phyloP scores from a whole-genome alignment of 2,329 filamentous ascomycete species.

The Lecanosticta acicola region DNA sequence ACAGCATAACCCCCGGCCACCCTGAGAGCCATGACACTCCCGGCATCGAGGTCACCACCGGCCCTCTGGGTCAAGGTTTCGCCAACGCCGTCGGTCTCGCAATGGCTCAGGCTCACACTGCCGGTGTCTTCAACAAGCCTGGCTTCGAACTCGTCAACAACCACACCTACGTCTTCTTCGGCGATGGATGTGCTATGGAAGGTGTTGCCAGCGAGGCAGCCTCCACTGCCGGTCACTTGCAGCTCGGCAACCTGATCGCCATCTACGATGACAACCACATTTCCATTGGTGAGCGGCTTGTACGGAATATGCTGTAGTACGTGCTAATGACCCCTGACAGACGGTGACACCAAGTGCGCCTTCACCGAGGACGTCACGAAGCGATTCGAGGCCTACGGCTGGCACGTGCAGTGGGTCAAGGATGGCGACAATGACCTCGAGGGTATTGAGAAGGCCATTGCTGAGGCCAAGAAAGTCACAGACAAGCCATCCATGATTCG shows the following conservation, averaged over 20 bases:
- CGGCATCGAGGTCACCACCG: slow-evolving; percentile 95
- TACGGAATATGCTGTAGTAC: not conserved
- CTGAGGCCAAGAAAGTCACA: slow-evolving; percentile 76
- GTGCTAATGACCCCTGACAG: slow-evolving; percentile 39
- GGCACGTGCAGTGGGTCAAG: slow-evolving; percentile 79
- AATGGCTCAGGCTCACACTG: slow-evolving; percentile 90
- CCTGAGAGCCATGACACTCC: slow-evolving; percentile 95
- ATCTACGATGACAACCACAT: slow-evolving; percentile 99
- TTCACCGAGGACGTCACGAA: slow-evolving; percentile 96
- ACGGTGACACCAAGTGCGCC: slow-evolving; percentile 90
- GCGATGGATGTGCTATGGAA: slow-evolving; percentile 98
- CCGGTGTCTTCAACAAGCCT: slow-evolving; percentile 92
- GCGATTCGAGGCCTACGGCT: slow-evolving; percentile 95
- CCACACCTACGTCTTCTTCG: slow-evolving; percentile 95
- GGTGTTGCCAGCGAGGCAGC: slow-evolving; percentile 90
- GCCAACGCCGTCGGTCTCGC: slow-evolving; percentile 96
- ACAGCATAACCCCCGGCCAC: slow-evolving; percentile 87
- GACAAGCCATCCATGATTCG: slow-evolving; percentile 97
- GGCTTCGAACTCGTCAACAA: slow-evolving; percentile 88
- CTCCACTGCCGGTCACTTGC: slow-evolving; percentile 88
- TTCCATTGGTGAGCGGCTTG: slow-evolving; percentile 56
- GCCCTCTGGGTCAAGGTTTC: slow-evolving; percentile 95
- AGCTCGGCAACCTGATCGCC: slow-evolving; percentile 94
- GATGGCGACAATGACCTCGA: slow-evolving; percentile 86
- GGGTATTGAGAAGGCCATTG: slow-evolving; percentile 81